A percentile compares a stretch with the other conserved stretches of the same genome.
phyloP scores from a whole-genome alignment of 352 stramenopile species.

The Phytophthora aleatoria region DNA sequence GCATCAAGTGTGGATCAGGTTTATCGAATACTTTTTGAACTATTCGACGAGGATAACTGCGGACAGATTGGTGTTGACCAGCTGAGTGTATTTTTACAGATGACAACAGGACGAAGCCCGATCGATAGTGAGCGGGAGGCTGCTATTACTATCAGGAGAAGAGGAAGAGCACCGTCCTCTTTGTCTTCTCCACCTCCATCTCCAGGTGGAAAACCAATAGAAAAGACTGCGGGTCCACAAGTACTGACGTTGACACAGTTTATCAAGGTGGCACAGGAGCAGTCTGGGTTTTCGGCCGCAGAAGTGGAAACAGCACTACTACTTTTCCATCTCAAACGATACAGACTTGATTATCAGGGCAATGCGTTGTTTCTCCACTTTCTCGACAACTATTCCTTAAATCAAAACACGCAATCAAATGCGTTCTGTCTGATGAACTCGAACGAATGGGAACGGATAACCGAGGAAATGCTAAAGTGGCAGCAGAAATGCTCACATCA shows the following conservation, averaged over 20 bases:
- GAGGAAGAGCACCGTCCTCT: neutral
- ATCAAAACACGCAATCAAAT: neutral
- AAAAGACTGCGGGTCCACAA: neutral
- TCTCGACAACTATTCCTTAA: neutral
- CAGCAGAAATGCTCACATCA: neutral
- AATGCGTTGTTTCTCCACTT: neutral
- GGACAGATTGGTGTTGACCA: constrained; percentile 29
- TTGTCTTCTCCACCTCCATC: constrained; percentile 16
- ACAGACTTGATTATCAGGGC: no score
- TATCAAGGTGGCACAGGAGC: constrained; percentile 21
- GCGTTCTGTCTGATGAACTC: constrained; percentile 17
- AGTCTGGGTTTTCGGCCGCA: constrained; percentile 14
- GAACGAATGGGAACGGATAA: constrained; percentile 14
- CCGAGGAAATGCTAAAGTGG: neutral
- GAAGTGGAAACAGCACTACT: constrained; percentile 31
- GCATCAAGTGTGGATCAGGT: constrained; percentile 32
- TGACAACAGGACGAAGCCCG: constrained; percentile 8
- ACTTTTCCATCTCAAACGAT: constrained; percentile 28
- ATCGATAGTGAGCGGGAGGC: constrained; percentile 31
- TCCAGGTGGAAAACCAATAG: neutral
- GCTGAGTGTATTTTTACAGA: constrained; percentile 14
- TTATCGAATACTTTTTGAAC: constrained; percentile 44
- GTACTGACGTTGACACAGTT: constrained; percentile 34
- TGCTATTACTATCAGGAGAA: constrained; percentile 7
- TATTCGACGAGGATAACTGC: constrained; percentile 28